Conservation (phyloP, 192 early-diverging fungal species). For the Allomyces arbusculus region DNA sequence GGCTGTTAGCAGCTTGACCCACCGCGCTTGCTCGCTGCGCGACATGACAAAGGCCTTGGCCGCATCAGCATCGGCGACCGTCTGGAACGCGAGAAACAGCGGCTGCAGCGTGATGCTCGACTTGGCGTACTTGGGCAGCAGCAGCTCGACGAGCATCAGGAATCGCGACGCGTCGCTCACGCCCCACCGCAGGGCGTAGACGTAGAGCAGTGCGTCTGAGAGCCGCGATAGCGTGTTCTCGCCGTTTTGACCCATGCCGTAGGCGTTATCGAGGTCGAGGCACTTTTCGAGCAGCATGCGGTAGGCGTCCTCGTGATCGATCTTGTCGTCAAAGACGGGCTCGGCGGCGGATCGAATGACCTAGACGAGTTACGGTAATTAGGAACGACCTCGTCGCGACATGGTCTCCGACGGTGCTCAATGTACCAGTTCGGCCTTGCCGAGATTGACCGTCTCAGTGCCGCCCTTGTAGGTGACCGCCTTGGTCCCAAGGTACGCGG, state of each 20-base stretch:
- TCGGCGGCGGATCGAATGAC: neutral
- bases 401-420: too few species aligned
- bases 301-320: neutral
- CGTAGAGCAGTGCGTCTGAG: neutral
- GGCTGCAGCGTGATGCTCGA: neutral
- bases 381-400: too few species aligned
- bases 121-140: neutral
- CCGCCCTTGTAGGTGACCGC: neutral
- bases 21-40: neutral
- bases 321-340: neutral
- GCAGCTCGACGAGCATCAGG: neutral
- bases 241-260: neutral
- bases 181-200: neutral
- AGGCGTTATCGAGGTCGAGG: neutral
- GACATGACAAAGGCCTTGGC: neutral
- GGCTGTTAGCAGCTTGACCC: neutral
- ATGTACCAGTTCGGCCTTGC: neutral
- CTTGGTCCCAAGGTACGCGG: neutral
- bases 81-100: neutral
- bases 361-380: neutral
- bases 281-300: neutral
- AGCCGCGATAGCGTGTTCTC: neutral
- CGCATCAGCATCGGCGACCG: neutral
- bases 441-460: neutral
- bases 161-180: neutral